phyloP scores from a whole-genome alignment of 1,284 basidiomycete genomes.

The Ceratobasidium sp. region DNA sequence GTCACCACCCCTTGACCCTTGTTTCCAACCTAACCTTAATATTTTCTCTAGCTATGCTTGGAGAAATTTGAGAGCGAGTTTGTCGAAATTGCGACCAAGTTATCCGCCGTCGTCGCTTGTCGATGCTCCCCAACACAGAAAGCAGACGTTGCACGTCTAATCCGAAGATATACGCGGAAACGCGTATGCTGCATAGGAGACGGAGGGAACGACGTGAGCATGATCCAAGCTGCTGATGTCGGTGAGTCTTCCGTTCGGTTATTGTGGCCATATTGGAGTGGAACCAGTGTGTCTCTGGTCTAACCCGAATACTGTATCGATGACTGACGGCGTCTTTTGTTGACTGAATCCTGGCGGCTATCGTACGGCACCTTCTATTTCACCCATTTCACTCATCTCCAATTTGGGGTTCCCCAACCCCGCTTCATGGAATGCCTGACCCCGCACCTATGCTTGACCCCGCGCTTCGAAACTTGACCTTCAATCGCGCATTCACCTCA shows the following conservation, averaged over 20 bases:
- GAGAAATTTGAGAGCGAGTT: conserved; percentile 94
- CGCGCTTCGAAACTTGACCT: conserved; percentile 26
- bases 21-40: conserved; percentile 7
- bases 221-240: conserved; percentile 96
- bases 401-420: conserved; percentile 19
- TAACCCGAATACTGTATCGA: conserved; percentile 22
- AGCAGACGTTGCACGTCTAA: conserved; percentile 94
- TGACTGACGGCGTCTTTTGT: conserved; percentile 18
- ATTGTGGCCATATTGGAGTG: background rate
- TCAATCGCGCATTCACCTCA: conserved; percentile 32
- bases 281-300: background rate
- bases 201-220: conserved; percentile 95
- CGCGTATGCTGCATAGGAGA: conserved; percentile 98
- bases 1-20: conserved; percentile 9
- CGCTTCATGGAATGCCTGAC: conserved; percentile 38
- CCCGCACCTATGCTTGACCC: conserved; percentile 40
- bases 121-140: conserved; percentile 99
- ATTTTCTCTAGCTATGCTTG: conserved; percentile 77
- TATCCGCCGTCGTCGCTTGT: conserved; percentile 97
- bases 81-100: conserved; percentile 94
- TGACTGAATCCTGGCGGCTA: background rate
- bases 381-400: background rate
- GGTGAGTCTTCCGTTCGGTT: conserved; percentile 67
- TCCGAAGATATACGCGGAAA: conserved; percentile 90
- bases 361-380: conserved; percentile 4